Conservation (phyloP, 805 yeast species). For the Cyberlindnera xishuangbannaensis region DNA sequence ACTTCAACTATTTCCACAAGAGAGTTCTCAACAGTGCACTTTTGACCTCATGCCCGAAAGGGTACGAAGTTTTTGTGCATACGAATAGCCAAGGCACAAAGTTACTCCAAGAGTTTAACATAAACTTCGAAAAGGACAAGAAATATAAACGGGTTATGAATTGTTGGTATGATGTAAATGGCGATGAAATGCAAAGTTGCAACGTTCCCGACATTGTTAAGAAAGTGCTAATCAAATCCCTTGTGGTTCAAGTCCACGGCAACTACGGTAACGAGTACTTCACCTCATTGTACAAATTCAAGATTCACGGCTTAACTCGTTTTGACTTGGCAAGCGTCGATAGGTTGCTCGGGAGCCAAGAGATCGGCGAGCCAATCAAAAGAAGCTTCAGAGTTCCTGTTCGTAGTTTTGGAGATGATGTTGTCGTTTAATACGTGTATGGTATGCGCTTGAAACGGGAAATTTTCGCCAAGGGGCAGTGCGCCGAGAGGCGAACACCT, state of each 20-base stretch:
- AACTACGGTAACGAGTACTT: conserved; percentile 33
- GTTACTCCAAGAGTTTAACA: not conserved
- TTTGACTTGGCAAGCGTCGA: conserved; percentile 26
- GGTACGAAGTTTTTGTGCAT: conserved; percentile 28
- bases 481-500: too few species aligned
- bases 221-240: conserved; percentile 28
- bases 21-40: conserved; percentile 32
- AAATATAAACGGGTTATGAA: conserved; percentile 9
- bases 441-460: too few species aligned
- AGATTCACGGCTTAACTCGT: conserved; percentile 37
- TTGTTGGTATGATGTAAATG: conserved; percentile 10
- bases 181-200: conserved; percentile 24
- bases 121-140: not conserved
- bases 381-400: conserved; percentile 8
- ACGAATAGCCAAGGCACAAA: conserved; percentile 5
- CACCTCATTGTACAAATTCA: conserved; percentile 33
- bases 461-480: too few species aligned
- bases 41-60: conserved; percentile 35
- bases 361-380: conserved; percentile 13
- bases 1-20: conserved; percentile 31
- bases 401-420: conserved; percentile 1
- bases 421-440: too few species aligned
- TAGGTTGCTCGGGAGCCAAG: conserved; percentile 11
- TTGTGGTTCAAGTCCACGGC: conserved; percentile 27
- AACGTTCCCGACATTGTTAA: conserved; percentile 28